Conservation (phyloP, 1,284 basidiomycete species). For the Trichosporon sp. region DNA sequence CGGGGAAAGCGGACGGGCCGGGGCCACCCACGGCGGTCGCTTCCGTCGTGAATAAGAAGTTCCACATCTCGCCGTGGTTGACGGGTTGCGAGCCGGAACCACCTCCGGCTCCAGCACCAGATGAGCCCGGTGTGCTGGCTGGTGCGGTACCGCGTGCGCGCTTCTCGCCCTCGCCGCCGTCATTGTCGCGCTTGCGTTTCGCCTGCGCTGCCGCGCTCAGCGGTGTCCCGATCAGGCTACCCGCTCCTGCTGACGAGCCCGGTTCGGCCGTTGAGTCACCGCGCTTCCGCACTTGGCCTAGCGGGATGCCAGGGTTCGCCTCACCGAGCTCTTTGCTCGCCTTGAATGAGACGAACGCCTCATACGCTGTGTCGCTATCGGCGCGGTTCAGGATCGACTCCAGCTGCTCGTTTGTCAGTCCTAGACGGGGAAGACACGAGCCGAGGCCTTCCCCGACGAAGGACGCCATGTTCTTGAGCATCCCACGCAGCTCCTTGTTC, state of each 20-base stretch:
- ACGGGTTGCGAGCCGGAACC: background rate
- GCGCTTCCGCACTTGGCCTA: constrained; percentile 17
- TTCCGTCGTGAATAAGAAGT: constrained; percentile 13
- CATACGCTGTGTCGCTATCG: constrained; percentile 85
- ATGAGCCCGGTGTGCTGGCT: background rate
- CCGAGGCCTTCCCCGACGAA: constrained; percentile 72
- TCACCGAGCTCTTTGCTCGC: constrained; percentile 35
- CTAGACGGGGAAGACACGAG: constrained; percentile 64
- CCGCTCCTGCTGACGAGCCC: background rate
- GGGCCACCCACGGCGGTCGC: constrained; percentile 12
- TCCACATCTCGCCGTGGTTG: background rate
- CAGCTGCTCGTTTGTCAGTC: constrained; percentile 66
- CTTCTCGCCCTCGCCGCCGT: constrained; percentile 10
- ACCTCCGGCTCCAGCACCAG: background rate
- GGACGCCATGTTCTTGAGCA: constrained; percentile 65
- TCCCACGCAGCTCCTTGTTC: constrained; percentile 71
- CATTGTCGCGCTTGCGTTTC: constrained; percentile 29
- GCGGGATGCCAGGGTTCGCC: constrained; percentile 31
- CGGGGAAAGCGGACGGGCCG: constrained; percentile 4
- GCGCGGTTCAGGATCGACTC: constrained; percentile 71
- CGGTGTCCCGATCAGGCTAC: background rate
- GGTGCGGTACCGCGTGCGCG: constrained; percentile 3
- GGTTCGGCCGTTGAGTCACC: background rate
- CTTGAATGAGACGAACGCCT: constrained; percentile 62
- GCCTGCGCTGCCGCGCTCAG: background rate